Evolutionary conservation across 2,329 filamentous ascomycete species (phyloP).

Genomic region (Furcasterigmium sp.): DNA sequence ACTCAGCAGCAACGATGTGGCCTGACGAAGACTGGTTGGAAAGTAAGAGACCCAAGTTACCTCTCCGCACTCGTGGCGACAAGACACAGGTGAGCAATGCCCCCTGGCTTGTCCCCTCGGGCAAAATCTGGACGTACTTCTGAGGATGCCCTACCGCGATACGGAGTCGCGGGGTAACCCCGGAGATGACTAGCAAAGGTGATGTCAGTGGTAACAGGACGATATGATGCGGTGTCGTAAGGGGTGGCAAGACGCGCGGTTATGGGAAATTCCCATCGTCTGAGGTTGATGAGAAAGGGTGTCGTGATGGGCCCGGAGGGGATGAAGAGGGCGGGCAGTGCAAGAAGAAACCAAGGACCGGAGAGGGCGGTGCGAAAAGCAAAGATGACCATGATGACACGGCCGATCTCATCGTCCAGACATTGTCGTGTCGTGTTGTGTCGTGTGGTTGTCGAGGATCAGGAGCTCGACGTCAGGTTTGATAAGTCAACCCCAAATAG

Average conservation of each 20-base stretch:
- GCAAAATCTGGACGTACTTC: too few relatives aligned
- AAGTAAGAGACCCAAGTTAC: too few relatives aligned
- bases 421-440: too few relatives aligned
- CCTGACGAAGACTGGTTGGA: too few relatives aligned
- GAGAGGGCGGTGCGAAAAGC: too few relatives aligned
- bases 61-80: too few relatives aligned
- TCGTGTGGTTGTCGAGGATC: background rate
- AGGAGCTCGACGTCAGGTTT: background rate
- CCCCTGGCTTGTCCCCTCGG: too few relatives aligned
- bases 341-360: too few relatives aligned
- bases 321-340: background rate
- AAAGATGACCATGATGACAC: background rate
- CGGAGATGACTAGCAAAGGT: background rate
- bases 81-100: too few relatives aligned
- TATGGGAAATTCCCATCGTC: constrained; percentile 3
- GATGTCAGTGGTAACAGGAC: background rate
- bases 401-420: background rate
- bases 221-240: background rate
- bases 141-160: too few relatives aligned
- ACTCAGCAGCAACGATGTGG: too few relatives aligned
- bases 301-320: constrained; percentile 2
- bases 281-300: constrained; percentile 3
- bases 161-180: background rate
- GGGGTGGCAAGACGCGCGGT: constrained; percentile 3
- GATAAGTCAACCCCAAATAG: background rate